A percentile compares a stretch with the other conserved stretches of the same genome.
Evolutionary conservation across 139 green algal genomes (phyloP).

Genomic region (Chlamydomonas incerta): DNA sequence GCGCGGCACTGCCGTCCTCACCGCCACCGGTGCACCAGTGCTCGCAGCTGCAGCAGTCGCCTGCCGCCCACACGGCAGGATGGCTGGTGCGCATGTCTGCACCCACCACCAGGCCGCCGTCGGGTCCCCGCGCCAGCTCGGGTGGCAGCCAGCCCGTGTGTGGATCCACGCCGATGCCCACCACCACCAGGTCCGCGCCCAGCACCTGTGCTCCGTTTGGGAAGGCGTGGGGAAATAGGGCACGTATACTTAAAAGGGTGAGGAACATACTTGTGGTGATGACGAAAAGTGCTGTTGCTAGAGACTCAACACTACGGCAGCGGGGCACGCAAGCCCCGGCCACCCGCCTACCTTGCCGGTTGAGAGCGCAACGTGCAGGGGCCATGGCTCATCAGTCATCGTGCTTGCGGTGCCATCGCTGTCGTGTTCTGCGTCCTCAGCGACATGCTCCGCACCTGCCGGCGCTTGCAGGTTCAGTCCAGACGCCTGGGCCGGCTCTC

Average conservation of each 20-base stretch:
- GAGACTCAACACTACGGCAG: background rate
- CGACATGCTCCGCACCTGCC: no score
- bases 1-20: no score
- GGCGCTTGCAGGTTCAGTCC: no score
- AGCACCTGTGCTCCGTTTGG: slow-evolving; percentile 33
- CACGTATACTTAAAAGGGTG: no score
- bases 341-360: slow-evolving; percentile 17
- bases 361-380: background rate
- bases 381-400: background rate
- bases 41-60: slow-evolving; percentile 73
- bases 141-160: slow-evolving; percentile 73
- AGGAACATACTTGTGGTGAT: no score
- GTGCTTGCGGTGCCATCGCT: no score
- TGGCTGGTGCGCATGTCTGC: slow-evolving; percentile 54
- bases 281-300: no score
- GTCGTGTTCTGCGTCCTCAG: no score
- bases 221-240: no score
- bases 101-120: slow-evolving; percentile 79
- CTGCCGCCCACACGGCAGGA: slow-evolving; percentile 77
- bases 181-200: slow-evolving; percentile 79
- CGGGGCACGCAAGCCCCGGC: no score
- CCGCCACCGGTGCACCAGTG: background rate
- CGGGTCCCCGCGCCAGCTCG: slow-evolving; percentile 38
- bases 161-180: slow-evolving; percentile 78
- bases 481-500: no score